phyloP scores from a whole-genome alignment of 345 rosid species.

The Lepidium sativum region DNA sequence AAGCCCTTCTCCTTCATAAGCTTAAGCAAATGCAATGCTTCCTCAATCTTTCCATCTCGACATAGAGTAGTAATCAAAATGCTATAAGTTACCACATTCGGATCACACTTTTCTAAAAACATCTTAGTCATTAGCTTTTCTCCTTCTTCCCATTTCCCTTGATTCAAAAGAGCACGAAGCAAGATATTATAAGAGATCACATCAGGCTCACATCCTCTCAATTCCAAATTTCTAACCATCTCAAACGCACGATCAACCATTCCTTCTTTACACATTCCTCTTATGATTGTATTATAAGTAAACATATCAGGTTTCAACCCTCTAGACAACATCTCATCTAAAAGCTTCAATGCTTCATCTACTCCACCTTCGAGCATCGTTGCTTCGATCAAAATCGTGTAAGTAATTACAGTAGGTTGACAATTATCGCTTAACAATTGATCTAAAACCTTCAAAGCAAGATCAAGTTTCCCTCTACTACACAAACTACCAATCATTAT shows the following conservation, averaged over 20 bases:
- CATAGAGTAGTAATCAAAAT: constrained; percentile 58
- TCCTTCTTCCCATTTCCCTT: constrained; percentile 66
- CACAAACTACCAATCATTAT: constrained; percentile 75
- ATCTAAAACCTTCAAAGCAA: constrained; percentile 53
- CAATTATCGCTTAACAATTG: constrained; percentile 56
- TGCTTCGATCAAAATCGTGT: constrained; percentile 81
- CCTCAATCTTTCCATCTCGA: constrained; percentile 54
- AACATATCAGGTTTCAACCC: constrained; percentile 67
- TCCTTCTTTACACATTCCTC: constrained; percentile 73
- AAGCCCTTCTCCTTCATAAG: constrained; percentile 53
- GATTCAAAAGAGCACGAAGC: constrained; percentile 49
- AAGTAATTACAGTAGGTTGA: constrained; percentile 65
- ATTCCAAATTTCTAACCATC: constrained; percentile 40
- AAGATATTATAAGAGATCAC: constrained; percentile 60
- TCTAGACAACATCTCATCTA: constrained; percentile 67
- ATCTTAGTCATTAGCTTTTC: constrained; percentile 57
- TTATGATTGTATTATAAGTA: constrained; percentile 58
- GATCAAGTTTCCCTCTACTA: constrained; percentile 55
- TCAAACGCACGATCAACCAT: constrained; percentile 49
- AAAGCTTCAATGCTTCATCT: constrained; percentile 56
- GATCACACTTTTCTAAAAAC: constrained; percentile 44
- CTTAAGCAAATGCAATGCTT: constrained; percentile 51
- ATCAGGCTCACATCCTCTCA: constrained; percentile 57
- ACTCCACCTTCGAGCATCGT: constrained; percentile 49
- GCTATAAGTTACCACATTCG: constrained; percentile 67